phyloP scores from a whole-genome alignment of 129 eudicot species.

The Pulicaria dysenterica region DNA sequence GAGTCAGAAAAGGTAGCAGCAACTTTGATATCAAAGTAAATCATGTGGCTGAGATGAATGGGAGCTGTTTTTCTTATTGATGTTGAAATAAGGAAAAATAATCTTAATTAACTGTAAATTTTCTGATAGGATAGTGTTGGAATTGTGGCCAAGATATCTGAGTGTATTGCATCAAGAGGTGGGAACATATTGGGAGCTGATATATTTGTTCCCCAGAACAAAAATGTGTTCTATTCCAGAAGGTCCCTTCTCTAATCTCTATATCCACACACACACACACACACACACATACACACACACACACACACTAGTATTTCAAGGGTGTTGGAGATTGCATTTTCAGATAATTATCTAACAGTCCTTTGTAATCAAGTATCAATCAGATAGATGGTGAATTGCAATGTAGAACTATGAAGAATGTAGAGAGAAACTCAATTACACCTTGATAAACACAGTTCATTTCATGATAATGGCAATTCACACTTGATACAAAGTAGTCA shows the following conservation, averaged over 20 bases:
- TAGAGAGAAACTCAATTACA: no score
- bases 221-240: slow-evolving; percentile 86
- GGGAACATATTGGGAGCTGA: slow-evolving; percentile 91
- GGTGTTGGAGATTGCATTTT: no score
- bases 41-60: slow-evolving; percentile 5
- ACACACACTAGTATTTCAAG: not conserved
- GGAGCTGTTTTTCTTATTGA: not conserved
- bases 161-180: slow-evolving; percentile 89
- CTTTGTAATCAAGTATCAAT: no score
- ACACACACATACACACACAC: not conserved
- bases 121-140: slow-evolving; percentile 76
- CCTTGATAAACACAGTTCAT: no score
- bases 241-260: slow-evolving; percentile 46
- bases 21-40: slow-evolving; percentile 16
- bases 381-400: no score
- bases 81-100: slow-evolving; percentile 2
- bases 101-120: slow-evolving; percentile 7
- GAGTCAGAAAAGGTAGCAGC: not conserved
- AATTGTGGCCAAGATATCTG: slow-evolving; percentile 89
- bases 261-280: no score
- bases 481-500: no score
- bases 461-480: no score
- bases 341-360: no score
- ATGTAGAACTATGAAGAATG: no score
- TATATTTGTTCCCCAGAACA: slow-evolving; percentile 85